Evolutionary conservation across 495 filamentous ascomycete species (phyloP), one percentile per base, ranked within the genome.

Genomic region (Penicillium bovifimosum): DNA sequence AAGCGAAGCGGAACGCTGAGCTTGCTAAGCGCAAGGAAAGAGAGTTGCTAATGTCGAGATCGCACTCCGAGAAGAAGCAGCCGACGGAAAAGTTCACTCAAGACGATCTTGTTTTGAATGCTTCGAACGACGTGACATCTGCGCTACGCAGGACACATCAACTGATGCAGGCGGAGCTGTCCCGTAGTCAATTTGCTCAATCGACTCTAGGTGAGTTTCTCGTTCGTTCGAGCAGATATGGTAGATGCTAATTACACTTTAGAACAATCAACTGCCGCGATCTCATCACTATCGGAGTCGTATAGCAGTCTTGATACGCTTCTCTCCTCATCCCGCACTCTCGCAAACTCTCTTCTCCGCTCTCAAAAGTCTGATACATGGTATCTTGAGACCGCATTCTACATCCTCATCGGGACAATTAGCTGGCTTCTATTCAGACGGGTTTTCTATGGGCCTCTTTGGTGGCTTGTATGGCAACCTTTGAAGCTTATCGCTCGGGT

Each of bases 321-420:
- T 49, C 73, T 99, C 24, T 73, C 81, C 1, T 84, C 78, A 32
- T 87, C 85, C 16, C 79, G 83, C 50, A 85, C 81, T 51, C 79
- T 99, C 13, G 80, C 96, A 9, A 80, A 80, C 13, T 88, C 87
- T 20, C 72, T 99, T 41, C 74, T 96, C 31, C 82, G 82, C 58
- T 90, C 87, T 28, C 88, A 91, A 62, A 96, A 96, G 73, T 91
- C 85, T 35, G 93, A 97, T 67, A 93, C 90, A 3, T 99, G 93
- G 93, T 99, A 99, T 60, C 78, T 96, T 26, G 83, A 90, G 68
- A 91, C 85, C 16, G 84, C 91, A 0, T 85, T 97, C 56, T 91
- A 90, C 58, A 70, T 97, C 41, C 77, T 97, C 8, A 34, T 87
- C 11, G 77, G 69, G 2, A 96, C 87, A 6, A 82, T 96, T 29